Conservation (phyloP, 2,329 filamentous ascomycete genomes). For the Colletotrichum tofieldiae region DNA sequence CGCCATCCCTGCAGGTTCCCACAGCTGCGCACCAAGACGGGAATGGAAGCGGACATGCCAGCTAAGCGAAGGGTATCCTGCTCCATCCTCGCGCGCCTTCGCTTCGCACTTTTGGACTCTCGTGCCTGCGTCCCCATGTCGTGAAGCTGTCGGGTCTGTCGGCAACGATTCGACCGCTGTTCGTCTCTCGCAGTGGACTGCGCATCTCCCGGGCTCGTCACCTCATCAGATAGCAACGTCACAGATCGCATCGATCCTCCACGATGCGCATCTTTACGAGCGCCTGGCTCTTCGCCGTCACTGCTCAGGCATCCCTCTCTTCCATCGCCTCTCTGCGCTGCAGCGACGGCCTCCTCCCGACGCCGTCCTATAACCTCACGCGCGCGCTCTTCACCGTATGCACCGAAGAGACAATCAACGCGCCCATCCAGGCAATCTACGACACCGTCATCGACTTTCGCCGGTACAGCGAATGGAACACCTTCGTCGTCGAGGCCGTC, state of each 20-base stretch:
- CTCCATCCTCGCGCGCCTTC: too few species aligned
- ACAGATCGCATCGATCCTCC: neutral
- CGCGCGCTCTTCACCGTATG: slow-evolving; percentile 5
- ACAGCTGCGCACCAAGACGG: neutral
- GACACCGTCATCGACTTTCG: neutral
- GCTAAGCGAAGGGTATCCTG: neutral
- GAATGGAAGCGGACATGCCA: neutral
- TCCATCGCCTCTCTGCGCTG: neutral
- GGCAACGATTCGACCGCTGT: neutral
- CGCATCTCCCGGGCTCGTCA: neutral
- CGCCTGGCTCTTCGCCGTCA: neutral
- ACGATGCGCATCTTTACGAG: neutral
- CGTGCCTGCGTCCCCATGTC: neutral
- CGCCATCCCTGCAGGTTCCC: neutral
- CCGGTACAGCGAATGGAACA: slow-evolving; percentile 5
- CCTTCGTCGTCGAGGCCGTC: neutral
- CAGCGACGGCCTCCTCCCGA: neutral
- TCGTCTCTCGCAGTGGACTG: too few species aligned
- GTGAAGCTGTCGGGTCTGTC: neutral
- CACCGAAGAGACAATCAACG: neutral
- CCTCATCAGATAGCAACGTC: neutral
- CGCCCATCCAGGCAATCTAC: neutral
- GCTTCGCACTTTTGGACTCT: neutral
- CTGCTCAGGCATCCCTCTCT: neutral
- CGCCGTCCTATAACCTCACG: neutral